phyloP scores from a whole-genome alignment of 306 rosid species.

The Citrullus mucosospermus region DNA sequence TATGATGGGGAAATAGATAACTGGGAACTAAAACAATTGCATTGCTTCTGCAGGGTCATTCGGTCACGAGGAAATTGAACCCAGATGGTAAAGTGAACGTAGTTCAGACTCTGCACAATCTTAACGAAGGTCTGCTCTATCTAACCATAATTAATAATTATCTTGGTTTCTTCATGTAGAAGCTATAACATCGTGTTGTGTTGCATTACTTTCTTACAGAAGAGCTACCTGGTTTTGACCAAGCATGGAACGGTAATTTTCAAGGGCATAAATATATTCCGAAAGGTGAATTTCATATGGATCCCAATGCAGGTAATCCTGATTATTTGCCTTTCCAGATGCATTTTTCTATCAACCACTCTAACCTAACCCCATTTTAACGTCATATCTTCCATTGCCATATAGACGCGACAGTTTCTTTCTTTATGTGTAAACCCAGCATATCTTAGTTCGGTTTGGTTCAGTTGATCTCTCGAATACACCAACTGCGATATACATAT shows the following conservation, averaged over 20 bases:
- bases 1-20: not conserved
- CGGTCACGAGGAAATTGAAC: slow-evolving; percentile 61
- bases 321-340: not conserved
- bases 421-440: not conserved
- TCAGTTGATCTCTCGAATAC: not conserved
- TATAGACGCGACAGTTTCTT: not conserved
- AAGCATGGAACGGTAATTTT: slow-evolving; percentile 52
- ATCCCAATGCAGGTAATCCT: slow-evolving; percentile 17
- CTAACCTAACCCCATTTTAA: not conserved
- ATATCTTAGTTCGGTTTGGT: not conserved
- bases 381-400: not conserved
- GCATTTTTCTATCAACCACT: not conserved
- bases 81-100: slow-evolving; percentile 59
- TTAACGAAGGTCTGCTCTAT: slow-evolving; percentile 48
- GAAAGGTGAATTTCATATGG: slow-evolving; percentile 18
- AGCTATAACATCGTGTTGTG: not conserved
- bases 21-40: not conserved
- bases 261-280: slow-evolving; percentile 19
- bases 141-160: not conserved
- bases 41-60: slow-evolving; percentile 52
- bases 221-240: slow-evolving; percentile 67
- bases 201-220: slow-evolving; percentile 21
- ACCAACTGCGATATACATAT: too few species aligned
- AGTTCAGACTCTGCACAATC: slow-evolving; percentile 64
- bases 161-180: not conserved